Evolutionary conservation across 345 rosid species (phyloP), one percentile per base, ranked within the genome.

Genomic region (thale cress (Arabidopsis thaliana)): DNA sequence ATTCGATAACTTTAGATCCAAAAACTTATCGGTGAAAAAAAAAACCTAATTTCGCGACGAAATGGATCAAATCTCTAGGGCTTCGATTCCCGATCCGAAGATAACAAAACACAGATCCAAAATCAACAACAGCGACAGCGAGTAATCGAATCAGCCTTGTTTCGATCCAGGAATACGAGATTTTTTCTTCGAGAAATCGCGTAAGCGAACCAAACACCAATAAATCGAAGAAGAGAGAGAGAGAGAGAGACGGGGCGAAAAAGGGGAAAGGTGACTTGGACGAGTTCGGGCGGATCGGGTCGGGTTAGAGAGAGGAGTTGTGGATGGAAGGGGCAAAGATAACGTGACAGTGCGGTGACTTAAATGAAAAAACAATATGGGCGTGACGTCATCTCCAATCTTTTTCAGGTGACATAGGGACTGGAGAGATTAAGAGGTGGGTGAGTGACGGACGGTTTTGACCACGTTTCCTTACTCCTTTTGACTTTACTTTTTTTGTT

Each of bases 21-120:
- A 28, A 28, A 28, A 2, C 30, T 28, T 2, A 28, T 28, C 3
- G 49, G 49, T 20, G 20, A 45, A 2, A 45, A 14, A 13, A 12
- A 24, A 64, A 68, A 59, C 69, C 72, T 41, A 73, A 37, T 51
- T 63, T 16, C 32, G 56, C 73, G 59, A 78, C 68, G 32, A 48
- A 16, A 53, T 72, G 12, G 36, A 71, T 38, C 20, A 50, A 8
- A 51, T 32, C 81, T 59, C 42, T 44, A 66, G 56, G 76, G 69
- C 14, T 46, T 16, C 52, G 16, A 48, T 48, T 48, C 25, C 52
- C 52, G 11, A 48, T 48, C 23, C 52, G 24, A 16, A 16, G 4
- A 48, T 3, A 48, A 48, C 52, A 48, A 25, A 25, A 16, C 10
- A 48, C 24, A 16, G 52, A 48, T 48, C 52, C 52, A 7, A 48